phyloP scores from a whole-genome alignment of 768 basidiomycete genomes.

The Sarcodon aspratus region DNA sequence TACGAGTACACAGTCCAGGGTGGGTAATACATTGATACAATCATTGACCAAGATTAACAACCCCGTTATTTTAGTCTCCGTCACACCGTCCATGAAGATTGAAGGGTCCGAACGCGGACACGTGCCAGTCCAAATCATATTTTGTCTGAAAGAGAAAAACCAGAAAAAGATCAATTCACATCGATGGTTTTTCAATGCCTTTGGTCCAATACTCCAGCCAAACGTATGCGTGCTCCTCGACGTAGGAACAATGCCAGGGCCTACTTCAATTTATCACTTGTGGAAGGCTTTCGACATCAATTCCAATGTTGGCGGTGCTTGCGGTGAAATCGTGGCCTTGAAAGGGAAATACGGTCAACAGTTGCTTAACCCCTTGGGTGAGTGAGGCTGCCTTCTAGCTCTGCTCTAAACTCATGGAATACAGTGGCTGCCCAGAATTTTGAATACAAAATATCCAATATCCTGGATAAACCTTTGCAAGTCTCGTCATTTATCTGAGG shows the following conservation, averaged over 20 bases:
- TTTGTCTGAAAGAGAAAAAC: slow-evolving; percentile 88
- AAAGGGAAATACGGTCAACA: slow-evolving; percentile 78
- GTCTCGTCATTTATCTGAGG: slow-evolving; percentile 5
- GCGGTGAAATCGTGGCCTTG: slow-evolving; percentile 90
- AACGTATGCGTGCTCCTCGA: slow-evolving; percentile 91
- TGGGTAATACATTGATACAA: slow-evolving; percentile 22
- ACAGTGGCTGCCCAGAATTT: slow-evolving; percentile 88
- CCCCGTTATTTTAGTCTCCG: slow-evolving; percentile 43
- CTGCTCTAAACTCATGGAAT: not conserved
- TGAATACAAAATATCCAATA: slow-evolving; percentile 91
- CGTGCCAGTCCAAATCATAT: slow-evolving; percentile 87
- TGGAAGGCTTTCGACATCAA: slow-evolving; percentile 96
- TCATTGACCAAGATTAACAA: slow-evolving; percentile 1
- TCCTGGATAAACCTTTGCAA: slow-evolving; percentile 78
- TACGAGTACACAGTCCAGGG: slow-evolving; percentile 93
- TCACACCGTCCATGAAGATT: slow-evolving; percentile 72
- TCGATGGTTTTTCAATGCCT: slow-evolving; percentile 92
- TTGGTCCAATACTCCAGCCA: slow-evolving; percentile 70
- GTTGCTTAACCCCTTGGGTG: slow-evolving; percentile 65
- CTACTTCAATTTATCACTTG: slow-evolving; percentile 81
- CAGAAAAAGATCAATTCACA: slow-evolving; percentile 96
- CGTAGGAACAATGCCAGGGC: slow-evolving; percentile 78
- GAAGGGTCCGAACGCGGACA: slow-evolving; percentile 70
- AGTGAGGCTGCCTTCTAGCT: not conserved
- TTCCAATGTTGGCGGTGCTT: slow-evolving; percentile 84